These are phyloP conservation scores for Paraleonurus japonicus DNA, from an alignment of 257 asterid genomes.

Conservation along the genomic window DNA sequence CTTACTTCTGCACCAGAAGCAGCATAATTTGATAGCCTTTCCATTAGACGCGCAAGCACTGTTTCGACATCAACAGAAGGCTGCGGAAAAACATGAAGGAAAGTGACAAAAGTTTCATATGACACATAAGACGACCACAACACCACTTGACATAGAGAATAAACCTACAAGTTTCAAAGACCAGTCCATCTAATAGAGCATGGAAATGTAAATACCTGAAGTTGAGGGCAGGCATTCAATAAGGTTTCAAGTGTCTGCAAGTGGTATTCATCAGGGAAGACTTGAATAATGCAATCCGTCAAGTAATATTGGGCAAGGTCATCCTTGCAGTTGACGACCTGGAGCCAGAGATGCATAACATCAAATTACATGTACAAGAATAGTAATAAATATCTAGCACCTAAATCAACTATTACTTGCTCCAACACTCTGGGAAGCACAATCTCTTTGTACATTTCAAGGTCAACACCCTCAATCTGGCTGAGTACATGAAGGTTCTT, in stretches of 20 bases:
- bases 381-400: not conserved
- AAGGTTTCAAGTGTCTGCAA: constrained; percentile 94
- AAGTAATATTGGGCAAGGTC: constrained; percentile 92
- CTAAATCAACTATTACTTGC: constrained; percentile 59
- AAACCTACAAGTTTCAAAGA: constrained; percentile 15
- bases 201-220: constrained; percentile 63
- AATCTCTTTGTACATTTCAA: constrained; percentile 85
- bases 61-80: constrained; percentile 90
- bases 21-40: constrained; percentile 96
- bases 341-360: constrained; percentile 26
- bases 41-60: constrained; percentile 96
- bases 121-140: constrained; percentile 9
- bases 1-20: constrained; percentile 93
- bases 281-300: constrained; percentile 99
- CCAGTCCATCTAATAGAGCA: constrained; percentile 11
- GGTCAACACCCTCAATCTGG: constrained; percentile 99
- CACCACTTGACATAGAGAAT: constrained; percentile 15
- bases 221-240: constrained; percentile 96
- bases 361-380: constrained; percentile 18
- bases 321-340: constrained; percentile 99
- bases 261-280: constrained; percentile 97
- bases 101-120: constrained; percentile 23
- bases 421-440: constrained; percentile 97
- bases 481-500: constrained; percentile 97
- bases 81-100: constrained; percentile 47